phyloP scores from a whole-genome alignment of 192 early-diverging fungal species.

The Coemansia erecta region DNA sequence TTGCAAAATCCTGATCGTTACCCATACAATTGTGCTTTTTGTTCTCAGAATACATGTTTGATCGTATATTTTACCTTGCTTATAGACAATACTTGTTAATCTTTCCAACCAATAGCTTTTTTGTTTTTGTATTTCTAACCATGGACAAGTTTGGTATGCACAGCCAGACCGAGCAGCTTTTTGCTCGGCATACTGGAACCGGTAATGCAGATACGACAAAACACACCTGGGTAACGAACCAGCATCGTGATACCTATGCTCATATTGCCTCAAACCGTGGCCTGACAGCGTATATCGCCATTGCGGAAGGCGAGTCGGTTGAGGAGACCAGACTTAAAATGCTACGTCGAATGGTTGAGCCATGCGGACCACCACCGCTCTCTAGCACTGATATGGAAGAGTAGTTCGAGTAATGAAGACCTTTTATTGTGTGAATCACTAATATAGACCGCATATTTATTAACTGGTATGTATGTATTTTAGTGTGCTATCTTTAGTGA shows the following conservation, averaged over 20 bases:
- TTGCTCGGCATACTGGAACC: slow-evolving; percentile 46
- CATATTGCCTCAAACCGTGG: slow-evolving; percentile 44
- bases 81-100: background rate
- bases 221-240: slow-evolving; percentile 47
- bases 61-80: background rate
- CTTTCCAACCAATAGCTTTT: background rate
- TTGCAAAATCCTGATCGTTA: background rate
- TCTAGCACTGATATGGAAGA: background rate
- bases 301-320: slow-evolving; percentile 42
- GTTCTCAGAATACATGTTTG: background rate
- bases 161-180: slow-evolving; percentile 51
- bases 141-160: slow-evolving; percentile 57
- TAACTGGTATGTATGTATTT: background rate
- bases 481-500: slow-evolving; percentile 81
- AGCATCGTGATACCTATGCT: slow-evolving; percentile 53
- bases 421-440: background rate
- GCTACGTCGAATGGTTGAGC: slow-evolving; percentile 38
- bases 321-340: slow-evolving; percentile 30
- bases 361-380: slow-evolving; percentile 29
- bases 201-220: slow-evolving; percentile 48
- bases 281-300: slow-evolving; percentile 37
- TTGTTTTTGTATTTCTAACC: slow-evolving; percentile 5
- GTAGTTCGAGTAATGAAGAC: background rate
- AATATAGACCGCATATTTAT: no score
- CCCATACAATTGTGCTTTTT: background rate